phyloP scores from a whole-genome alignment of 1,284 basidiomycete species.

The Boletus subluridellus region DNA sequence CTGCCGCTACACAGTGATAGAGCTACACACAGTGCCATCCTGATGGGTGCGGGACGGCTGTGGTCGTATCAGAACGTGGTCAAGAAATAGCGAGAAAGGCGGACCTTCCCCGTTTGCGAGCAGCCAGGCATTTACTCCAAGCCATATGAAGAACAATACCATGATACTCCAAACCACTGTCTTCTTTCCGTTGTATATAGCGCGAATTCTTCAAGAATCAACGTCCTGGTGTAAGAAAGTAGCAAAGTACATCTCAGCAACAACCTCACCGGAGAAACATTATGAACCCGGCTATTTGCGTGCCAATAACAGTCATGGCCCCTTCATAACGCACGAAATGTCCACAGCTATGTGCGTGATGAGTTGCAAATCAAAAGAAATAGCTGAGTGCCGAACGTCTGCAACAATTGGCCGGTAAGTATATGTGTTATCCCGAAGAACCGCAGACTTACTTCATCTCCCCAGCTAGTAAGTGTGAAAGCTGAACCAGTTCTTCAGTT shows the following conservation, averaged over 20 bases:
- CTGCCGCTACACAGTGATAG: background rate
- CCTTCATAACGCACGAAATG: conserved; percentile 41
- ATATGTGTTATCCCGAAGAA: background rate
- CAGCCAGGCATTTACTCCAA: conserved; percentile 41
- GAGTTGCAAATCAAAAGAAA: background rate
- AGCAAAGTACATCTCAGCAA: background rate
- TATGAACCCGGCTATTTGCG: conserved; percentile 41
- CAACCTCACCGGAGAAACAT: conserved; percentile 44
- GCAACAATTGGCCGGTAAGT: background rate
- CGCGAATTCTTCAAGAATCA: conserved; percentile 7
- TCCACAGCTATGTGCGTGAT: conserved; percentile 12
- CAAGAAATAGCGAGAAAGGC: background rate
- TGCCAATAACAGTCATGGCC: conserved; percentile 43
- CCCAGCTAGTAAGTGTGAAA: conserved; percentile 37
- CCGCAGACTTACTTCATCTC: conserved; percentile 30
- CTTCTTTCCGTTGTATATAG: conserved; percentile 20
- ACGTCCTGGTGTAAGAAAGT: background rate
- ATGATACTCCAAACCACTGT: conserved; percentile 25
- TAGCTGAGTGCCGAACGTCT: conserved; percentile 13
- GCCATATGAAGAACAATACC: conserved; percentile 32
- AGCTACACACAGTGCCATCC: conserved; percentile 17
- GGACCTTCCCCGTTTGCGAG: conserved; percentile 30
- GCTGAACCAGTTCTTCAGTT: conserved; percentile 28
- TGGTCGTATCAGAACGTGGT: conserved; percentile 2
- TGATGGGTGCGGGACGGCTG: conserved; percentile 17